A percentile compares a stretch with the other conserved stretches of the same genome.
Evolutionary conservation across 148 eudicot species (phyloP).

Genomic region (Pouteria glomerata): DNA sequence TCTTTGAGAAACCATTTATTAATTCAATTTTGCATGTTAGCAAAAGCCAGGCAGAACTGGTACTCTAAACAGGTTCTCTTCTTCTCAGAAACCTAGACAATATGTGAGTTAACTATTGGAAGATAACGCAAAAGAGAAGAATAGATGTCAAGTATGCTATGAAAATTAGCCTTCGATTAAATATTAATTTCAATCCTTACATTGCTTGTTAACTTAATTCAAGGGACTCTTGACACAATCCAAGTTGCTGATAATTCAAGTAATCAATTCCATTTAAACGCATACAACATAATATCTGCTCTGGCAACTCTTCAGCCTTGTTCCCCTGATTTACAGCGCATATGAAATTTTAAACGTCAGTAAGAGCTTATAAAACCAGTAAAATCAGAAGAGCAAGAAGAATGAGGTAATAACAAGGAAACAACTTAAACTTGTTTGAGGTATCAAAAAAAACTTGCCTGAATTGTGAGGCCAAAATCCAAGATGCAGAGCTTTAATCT

Average conservation of each 20-base stretch:
- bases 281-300: slow-evolving; percentile 82
- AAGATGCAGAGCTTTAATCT: slow-evolving; percentile 70
- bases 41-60: neutral
- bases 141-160: neutral
- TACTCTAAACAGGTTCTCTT: neutral
- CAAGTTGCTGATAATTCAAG: slow-evolving; percentile 61
- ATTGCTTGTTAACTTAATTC: neutral
- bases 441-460: slow-evolving; percentile 53
- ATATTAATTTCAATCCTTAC: neutral
- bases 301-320: slow-evolving; percentile 82
- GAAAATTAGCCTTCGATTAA: neutral
- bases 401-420: too few species aligned
- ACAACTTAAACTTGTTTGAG: too few species aligned
- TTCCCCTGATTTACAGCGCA: slow-evolving; percentile 52
- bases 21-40: too few species aligned
- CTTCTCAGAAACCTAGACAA: neutral
- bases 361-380: neutral
- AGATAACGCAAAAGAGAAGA: neutral
- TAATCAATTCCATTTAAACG: slow-evolving; percentile 74
- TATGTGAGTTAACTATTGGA: neutral
- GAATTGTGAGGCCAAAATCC: slow-evolving; percentile 90
- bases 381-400: neutral
- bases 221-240: slow-evolving; percentile 32
- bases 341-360: neutral
- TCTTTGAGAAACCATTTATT: too few species aligned